phyloP scores from a whole-genome alignment of 1,139 yeast genomes.

The Debaryomyces singareniensis region DNA sequence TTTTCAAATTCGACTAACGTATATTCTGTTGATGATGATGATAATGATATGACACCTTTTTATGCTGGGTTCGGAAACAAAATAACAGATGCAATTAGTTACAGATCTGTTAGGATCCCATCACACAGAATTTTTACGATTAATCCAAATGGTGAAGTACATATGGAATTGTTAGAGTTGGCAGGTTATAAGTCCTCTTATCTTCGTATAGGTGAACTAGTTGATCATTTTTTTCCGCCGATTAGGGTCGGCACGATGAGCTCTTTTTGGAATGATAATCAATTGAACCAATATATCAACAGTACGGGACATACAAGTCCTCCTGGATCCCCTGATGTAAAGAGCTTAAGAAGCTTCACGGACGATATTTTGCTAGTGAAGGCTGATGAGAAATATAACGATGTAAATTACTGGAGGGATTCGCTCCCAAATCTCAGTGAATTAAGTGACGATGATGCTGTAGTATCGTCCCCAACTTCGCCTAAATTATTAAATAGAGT shows the following conservation, averaged over 20 bases:
- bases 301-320: conserved; percentile 8
- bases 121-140: conserved; percentile 93
- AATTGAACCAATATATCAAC: conserved; percentile 28
- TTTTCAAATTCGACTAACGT: conserved; percentile 17
- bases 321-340: conserved; percentile 16
- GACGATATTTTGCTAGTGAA: conserved; percentile 18
- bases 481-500: not conserved
- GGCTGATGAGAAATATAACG: conserved; percentile 65
- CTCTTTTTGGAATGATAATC: conserved; percentile 33
- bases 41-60: conserved; percentile 61
- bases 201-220: conserved; percentile 85
- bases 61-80: conserved; percentile 98
- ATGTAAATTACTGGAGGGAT: conserved; percentile 88
- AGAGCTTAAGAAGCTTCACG: conserved; percentile 14
- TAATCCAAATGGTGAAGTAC: conserved; percentile 95
- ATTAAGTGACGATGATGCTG: conserved; percentile 41
- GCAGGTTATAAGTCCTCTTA: conserved; percentile 91
- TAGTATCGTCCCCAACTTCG: too few relatives aligned
- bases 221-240: conserved; percentile 97
- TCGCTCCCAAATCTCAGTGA: conserved; percentile 60
- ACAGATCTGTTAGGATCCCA: conserved; percentile 90
- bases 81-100: conserved; percentile 94
- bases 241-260: conserved; percentile 38
- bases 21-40: conserved; percentile 9
- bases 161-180: conserved; percentile 89